Base-by-base conservation (phyloP, 768 basidiomycete species). In the Tulasnella sp. region DNA sequence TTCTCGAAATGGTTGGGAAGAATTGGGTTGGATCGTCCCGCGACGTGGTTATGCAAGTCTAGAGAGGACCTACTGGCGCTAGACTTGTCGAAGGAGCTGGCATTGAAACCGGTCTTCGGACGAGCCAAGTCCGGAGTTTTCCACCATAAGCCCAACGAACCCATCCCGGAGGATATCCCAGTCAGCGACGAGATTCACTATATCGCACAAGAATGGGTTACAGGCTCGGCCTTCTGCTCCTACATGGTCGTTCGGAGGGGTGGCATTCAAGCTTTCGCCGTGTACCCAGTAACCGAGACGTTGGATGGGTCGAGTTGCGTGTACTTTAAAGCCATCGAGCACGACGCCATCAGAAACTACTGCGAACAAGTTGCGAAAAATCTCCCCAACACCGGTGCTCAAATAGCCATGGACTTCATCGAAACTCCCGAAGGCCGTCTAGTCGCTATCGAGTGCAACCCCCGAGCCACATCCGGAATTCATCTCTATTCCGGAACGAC, bases 381-480 rank as follows among this genome's bases (percentile, higher is more conserved):
- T 21, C 39, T 79, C 52, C 68, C 68, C 24, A 21, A 12, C 40
- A 42, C 68, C 12, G 68, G 46, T 6, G 78, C 46, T 34, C 78
- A 79, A 38, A 34, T 79, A 10, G 78, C 78, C 7, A n/a, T 79
- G 38, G 78, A 79, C 72, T 74, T 79, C 46, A 79, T 79, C 78
- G 73, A 79, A 38, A 68, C 31, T 7, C 5, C 72, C 39, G 72
- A 46, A 36, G 72, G 78, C 16, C 40, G 78, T 18, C 34, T 79
- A 21, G 72, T 79, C 27, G 72, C 78, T 21, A 79, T 79, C 44
- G 78, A 79, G 73, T 79, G 78, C 78, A 79, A 79, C 48, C 78
- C 78, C 1, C 78, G 78, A 71, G 78, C 78, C 6, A 79, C 78
- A 7, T 74, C 71, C 10, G 78, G 78, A 9, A 72, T 79, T 10